Conservation (phyloP, 2,329 filamentous ascomycete genomes). For the Aspergillus sp. region DNA sequence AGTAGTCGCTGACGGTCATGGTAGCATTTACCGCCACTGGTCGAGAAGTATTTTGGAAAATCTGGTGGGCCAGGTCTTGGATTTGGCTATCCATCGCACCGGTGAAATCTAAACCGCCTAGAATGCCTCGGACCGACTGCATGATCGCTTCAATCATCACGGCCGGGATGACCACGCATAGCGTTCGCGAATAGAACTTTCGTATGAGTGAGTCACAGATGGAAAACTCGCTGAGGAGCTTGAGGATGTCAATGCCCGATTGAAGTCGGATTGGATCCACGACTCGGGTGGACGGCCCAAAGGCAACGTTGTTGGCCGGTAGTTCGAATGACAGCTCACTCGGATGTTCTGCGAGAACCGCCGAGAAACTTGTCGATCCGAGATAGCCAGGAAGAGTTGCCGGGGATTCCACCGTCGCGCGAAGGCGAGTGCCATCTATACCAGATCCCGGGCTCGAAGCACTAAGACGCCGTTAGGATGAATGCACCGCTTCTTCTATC, state of each 20-base stretch:
- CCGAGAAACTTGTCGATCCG: slow-evolving; percentile 36
- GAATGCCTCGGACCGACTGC: slow-evolving; percentile 25
- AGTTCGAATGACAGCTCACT: slow-evolving; percentile 33
- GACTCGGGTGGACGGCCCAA: slow-evolving; percentile 12
- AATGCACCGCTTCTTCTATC: background rate
- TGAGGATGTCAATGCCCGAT: slow-evolving; percentile 30
- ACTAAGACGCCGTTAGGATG: slow-evolving; percentile 13
- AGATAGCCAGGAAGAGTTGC: slow-evolving; percentile 33
- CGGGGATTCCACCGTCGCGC: slow-evolving; percentile 23
- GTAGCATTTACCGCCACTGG: slow-evolving; percentile 24
- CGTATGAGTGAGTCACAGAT: slow-evolving; percentile 27
- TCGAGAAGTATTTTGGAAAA: slow-evolving; percentile 32
- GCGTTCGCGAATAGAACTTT: slow-evolving; percentile 24
- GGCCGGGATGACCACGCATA: slow-evolving; percentile 24
- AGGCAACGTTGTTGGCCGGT: slow-evolving; percentile 20
- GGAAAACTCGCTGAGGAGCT: slow-evolving; percentile 27
- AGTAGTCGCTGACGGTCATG: slow-evolving; percentile 35
- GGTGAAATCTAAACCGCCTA: slow-evolving; percentile 22
- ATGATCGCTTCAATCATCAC: slow-evolving; percentile 27
- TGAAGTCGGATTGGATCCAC: slow-evolving; percentile 30
- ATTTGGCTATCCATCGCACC: slow-evolving; percentile 26
- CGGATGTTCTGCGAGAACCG: slow-evolving; percentile 34
- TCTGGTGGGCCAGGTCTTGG: slow-evolving; percentile 25
- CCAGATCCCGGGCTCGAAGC: slow-evolving; percentile 24
- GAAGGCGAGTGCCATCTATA: slow-evolving; percentile 18